A percentile compares a stretch with the other conserved stretches of the same genome.
Evolutionary conservation across 164 flowering plant genomes (phyloP).

Genomic region (Cinnamomum micranthum): DNA sequence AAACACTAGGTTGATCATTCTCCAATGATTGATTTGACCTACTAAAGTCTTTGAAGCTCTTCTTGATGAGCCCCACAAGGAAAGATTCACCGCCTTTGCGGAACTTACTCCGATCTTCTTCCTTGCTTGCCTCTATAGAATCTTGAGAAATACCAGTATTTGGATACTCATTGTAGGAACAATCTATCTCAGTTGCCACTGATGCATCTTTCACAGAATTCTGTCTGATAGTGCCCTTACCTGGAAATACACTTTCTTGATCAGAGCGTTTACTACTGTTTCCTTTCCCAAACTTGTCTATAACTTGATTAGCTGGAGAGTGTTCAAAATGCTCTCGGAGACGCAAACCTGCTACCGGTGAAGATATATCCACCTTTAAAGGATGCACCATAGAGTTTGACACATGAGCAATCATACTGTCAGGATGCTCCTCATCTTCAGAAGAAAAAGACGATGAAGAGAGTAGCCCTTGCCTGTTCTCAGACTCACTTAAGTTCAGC

Average conservation of each 20-base stretch:
- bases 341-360: slow-evolving; percentile 33
- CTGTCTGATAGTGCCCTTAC: slow-evolving; percentile 26
- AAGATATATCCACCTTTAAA: slow-evolving; percentile 14
- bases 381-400: slow-evolving; percentile 19
- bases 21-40: slow-evolving; percentile 31
- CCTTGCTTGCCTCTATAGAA: slow-evolving; percentile 29
- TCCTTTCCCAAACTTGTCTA: slow-evolving; percentile 23
- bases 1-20: slow-evolving; percentile 37
- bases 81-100: slow-evolving; percentile 37
- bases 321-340: slow-evolving; percentile 32
- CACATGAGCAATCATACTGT: slow-evolving; percentile 18
- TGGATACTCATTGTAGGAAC: slow-evolving; percentile 32
- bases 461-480: slow-evolving; percentile 20
- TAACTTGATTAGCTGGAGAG: slow-evolving; percentile 22
- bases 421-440: slow-evolving; percentile 32
- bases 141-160: slow-evolving; percentile 35
- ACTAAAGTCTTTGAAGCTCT: slow-evolving; percentile 38
- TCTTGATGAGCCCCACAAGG: slow-evolving; percentile 37
- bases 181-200: slow-evolving; percentile 43
- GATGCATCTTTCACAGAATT: slow-evolving; percentile 36
- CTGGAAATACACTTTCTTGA: slow-evolving; percentile 26
- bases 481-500: slow-evolving; percentile 25
- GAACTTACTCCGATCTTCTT: slow-evolving; percentile 26
- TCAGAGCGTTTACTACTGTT: slow-evolving; percentile 30
- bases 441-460: slow-evolving; percentile 34